Percentiles rank a stretch among this genome's conserved stretches.
These are phyloP conservation scores for Capsella bursapastoris DNA, from an alignment of 345 rosid genomes.

Conservation along the genomic window DNA sequence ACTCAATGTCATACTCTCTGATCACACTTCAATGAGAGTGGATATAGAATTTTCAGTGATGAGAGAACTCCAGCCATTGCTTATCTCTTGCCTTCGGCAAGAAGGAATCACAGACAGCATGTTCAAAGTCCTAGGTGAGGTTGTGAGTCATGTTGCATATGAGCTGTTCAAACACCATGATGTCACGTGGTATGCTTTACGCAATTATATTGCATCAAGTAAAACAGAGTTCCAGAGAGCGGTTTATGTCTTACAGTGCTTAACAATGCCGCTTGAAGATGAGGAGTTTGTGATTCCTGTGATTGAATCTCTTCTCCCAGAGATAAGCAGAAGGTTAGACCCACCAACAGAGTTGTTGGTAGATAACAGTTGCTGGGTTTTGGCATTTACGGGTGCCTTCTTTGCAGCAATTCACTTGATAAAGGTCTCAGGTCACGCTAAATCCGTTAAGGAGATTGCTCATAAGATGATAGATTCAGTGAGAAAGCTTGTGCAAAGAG, in stretches of 20 bases:
- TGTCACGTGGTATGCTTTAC: background rate
- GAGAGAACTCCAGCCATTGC: constrained; percentile 18
- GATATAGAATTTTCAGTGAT: background rate
- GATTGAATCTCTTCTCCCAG: background rate
- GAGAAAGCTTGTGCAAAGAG: constrained; percentile 8
- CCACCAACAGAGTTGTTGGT: background rate
- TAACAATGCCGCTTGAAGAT: background rate
- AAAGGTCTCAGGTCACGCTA: background rate
- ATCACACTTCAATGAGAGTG: background rate
- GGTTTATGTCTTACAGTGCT: constrained; percentile 15
- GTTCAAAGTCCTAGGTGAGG: constrained; percentile 29
- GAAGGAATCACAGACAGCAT: constrained; percentile 25
- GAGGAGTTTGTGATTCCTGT: background rate
- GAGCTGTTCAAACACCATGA: constrained; percentile 5
- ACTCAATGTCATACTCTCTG: background rate
- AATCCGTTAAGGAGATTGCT: background rate
- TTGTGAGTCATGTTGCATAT: constrained; percentile 9
- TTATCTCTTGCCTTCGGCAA: constrained; percentile 17
- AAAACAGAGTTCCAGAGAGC: background rate
- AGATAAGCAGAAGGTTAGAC: background rate
- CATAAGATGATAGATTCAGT: constrained; percentile 13
- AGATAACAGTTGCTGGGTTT: background rate
- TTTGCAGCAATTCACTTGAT: background rate
- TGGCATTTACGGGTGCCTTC: constrained; percentile 10
- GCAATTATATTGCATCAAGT: background rate